Base-by-base conservation (phyloP, 192 early-diverging fungal genomes). In the Coemansia sp. region DNA sequence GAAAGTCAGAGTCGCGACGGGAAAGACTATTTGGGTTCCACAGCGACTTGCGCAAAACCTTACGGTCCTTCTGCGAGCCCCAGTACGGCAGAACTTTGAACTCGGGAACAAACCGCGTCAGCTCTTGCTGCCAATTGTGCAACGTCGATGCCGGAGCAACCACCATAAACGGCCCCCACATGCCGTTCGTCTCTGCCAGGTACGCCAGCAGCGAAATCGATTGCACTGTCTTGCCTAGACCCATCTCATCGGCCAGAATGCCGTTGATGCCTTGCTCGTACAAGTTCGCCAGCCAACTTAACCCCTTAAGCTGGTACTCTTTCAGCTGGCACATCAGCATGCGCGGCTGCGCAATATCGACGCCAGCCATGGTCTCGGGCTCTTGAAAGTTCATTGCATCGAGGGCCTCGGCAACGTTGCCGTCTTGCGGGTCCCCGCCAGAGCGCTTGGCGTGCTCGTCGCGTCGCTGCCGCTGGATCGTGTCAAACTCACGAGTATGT, bases 121-220 rank as follows among this genome's bases (percentile, higher is more conserved):
- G 79, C 74, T 95, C 93, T 56, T 90, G 86, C 65, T 93, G 88
- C 93, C 93, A 95, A 58, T 95, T 95, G 55, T 90, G 90, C 53
- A 95, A 72, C 0, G 90, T 92, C 29, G 90, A 92, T 0, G 88
- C 83, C 1, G 93, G 93, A 0, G 90, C 87, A 54, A 95, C 88
- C 19, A 95, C 87, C 53, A 95, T 75, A 70, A 90, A 92, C 0
- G 93, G 93, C 11, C 93, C 93, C 90, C 90, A 92, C 40, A 93
- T 90, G 52, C 85, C 84, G 53, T 93, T 85, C 4, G 81, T 81
- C 54, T 92, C 91, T 6, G 91, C 90, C 22, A 95, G 65, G 57
- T 93, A 87, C 7, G 90, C 91, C 69, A 95, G 83, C 31, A 95
- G 58, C 7, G 91, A 86, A 45, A 95, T 93, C 0, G 90, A 89